A percentile compares a stretch with the other conserved stretches of the same genome.
These are phyloP conservation scores for Gleditsia sinensis DNA, from an alignment of 306 rosid species.

Conservation along the genomic window DNA sequence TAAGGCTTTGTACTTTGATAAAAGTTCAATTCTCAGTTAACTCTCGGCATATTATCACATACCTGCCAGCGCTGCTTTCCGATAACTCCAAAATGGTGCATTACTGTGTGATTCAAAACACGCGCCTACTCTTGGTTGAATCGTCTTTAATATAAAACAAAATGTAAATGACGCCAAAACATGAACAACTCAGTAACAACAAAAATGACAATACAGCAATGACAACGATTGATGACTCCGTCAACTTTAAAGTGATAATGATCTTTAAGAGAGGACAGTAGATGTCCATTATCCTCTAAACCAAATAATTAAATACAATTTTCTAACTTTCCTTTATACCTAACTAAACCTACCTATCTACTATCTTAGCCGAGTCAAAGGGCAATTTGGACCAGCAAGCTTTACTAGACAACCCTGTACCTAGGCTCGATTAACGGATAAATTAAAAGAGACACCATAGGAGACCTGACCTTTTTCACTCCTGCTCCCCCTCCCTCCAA, in stretches of 20 bases:
- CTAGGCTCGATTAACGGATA: slow-evolving; percentile 1
- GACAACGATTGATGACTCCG: slow-evolving; percentile 39
- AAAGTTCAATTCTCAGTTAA: not conserved
- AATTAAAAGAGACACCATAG: not conserved
- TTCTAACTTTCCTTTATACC: not conserved
- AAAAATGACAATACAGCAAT: slow-evolving; percentile 30
- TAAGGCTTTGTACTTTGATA: not conserved
- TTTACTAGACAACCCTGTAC: not conserved
- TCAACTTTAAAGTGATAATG: slow-evolving; percentile 30
- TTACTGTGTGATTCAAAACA: not conserved
- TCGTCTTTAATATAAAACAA: not conserved
- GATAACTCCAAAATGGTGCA: not conserved
- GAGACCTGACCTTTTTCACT: slow-evolving; percentile 10
- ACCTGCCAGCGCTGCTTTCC: not conserved
- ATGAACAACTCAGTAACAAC: slow-evolving; percentile 35
- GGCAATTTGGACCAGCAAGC: slow-evolving; percentile 16
- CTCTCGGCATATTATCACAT: not conserved
- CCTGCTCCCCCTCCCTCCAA: not conserved
- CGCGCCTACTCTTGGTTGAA: not conserved
- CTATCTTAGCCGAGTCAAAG: slow-evolving; percentile 38
- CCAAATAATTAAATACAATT: not conserved
- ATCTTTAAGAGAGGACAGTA: slow-evolving; percentile 14
- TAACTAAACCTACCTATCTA: slow-evolving; percentile 28
- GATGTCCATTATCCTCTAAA: slow-evolving; percentile 23
- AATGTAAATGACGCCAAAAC: slow-evolving; percentile 28